These are phyloP conservation scores for Barnettozyma populi DNA, from an alignment of 805 yeast species.

Conservation along the genomic window DNA sequence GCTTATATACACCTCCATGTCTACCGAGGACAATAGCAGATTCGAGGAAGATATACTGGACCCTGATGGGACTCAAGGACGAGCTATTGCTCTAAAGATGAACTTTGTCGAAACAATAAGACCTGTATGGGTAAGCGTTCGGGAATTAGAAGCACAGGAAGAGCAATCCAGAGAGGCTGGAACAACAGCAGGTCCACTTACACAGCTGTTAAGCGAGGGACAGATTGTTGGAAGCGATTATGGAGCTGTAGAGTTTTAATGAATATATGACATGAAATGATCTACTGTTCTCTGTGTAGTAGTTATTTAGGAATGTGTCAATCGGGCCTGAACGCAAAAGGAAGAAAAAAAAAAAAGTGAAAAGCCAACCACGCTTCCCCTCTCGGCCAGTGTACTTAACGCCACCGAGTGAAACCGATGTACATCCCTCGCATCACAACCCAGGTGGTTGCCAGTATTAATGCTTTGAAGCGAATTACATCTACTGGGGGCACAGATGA, in stretches of 20 bases:
- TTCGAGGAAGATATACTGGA: slow-evolving; percentile 6
- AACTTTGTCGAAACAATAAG: slow-evolving; percentile 13
- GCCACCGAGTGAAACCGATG: slow-evolving; percentile 9
- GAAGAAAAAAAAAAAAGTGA: background rate
- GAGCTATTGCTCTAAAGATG: slow-evolving; percentile 12
- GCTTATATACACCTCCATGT: slow-evolving; percentile 12
- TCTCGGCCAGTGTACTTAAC: background rate
- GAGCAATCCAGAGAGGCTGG: slow-evolving; percentile 5
- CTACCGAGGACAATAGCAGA: background rate
- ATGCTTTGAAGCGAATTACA: slow-evolving; percentile 16
- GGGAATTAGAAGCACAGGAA: slow-evolving; percentile 14
- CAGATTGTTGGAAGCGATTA: background rate
- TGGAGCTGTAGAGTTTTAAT: background rate
- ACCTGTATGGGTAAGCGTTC: slow-evolving; percentile 10
- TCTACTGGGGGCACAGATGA: slow-evolving; percentile 3
- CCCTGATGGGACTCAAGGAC: slow-evolving; percentile 23
- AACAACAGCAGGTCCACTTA: background rate
- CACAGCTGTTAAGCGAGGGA: background rate
- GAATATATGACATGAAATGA: background rate
- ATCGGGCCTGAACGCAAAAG: background rate
- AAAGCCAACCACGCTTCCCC: background rate
- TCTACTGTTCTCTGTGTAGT: background rate
- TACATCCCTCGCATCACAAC: slow-evolving; percentile 13
- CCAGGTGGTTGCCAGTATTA: slow-evolving; percentile 16
- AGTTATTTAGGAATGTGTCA: background rate